Evolutionary conservation across 805 yeast genomes (phyloP), one percentile per base, ranked within the genome.

Genomic region (Zygosaccharomyces bisporus): DNA sequence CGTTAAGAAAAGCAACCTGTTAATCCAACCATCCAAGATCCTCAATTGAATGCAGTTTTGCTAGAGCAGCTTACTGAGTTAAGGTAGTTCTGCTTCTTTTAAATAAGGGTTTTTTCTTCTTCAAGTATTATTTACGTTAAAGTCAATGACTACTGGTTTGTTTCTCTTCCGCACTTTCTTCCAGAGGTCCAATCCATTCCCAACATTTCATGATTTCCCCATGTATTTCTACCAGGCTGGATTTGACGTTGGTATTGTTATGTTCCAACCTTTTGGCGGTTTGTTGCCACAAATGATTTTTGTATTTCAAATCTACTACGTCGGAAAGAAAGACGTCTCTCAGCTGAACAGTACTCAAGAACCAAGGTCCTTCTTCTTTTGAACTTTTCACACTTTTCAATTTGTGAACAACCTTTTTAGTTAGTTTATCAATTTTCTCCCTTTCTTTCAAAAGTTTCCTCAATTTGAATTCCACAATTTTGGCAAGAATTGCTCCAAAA

Each of bases 181-280:
- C 29, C 45, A 12, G 42, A 25, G 64, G 64, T 7, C 81, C 79
- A 29, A 81, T 73, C 96, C 96, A 89, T 58, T 87, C 88, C 87
- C 95, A 86, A 27, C 86, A 86, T 58, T 80, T 80, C 74, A 85
- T 79, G 48, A 89, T 85, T 53, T 89, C 96, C 13, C 97, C 96
- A 56, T 83, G 85, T 21, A 81, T 73, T 60, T 89, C 97, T 44
- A 78, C 66, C 44, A 82, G 73, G 30, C 77, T 72, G 13, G 74
- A 70, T 46, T 80, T 75, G 9, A 89, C 77, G 55, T 82, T 83
- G 17, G 84, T 69, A 60, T 86, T 83, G 35, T 68, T 65, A 25
- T 51, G 44, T 52, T 86, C 95, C 4, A 89, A 74, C 24, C 66
- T 69, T 16, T 64, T 64, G 36, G 73, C 68, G 1, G 87, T 80